Evolutionary conservation across 768 basidiomycete species (phyloP).

Genomic region (Boletus sp.): DNA sequence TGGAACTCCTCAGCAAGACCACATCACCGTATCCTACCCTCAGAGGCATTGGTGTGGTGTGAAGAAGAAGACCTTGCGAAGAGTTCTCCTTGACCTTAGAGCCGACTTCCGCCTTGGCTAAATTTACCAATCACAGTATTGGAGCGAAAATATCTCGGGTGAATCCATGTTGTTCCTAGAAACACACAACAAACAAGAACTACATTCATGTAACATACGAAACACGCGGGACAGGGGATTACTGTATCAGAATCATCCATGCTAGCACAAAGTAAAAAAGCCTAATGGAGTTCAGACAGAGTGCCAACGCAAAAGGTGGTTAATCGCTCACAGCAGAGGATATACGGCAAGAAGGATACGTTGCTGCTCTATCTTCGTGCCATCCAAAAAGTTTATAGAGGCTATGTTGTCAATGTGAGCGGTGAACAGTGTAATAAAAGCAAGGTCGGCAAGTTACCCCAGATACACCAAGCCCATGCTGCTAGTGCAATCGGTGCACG

Average conservation of each 20-base stretch:
- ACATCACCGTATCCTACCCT: conserved; percentile 34
- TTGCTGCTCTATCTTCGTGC: conserved; percentile 89
- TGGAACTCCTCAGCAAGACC: neutral
- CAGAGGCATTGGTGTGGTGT: conserved; percentile 23
- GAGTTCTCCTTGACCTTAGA: neutral
- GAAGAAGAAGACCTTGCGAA: neutral
- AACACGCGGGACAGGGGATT: conserved; percentile 3
- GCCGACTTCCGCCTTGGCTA: no score
- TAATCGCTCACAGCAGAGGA: conserved; percentile 74
- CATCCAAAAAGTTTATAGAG: conserved; percentile 92
- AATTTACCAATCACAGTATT: no score
- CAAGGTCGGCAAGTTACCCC: conserved; percentile 58
- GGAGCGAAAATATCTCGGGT: neutral
- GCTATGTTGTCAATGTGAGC: conserved; percentile 44
- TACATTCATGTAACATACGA: conserved; percentile 16
- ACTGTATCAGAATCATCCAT: conserved; percentile 97
- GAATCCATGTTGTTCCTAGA: neutral
- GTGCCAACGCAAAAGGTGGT: neutral
- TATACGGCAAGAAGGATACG: conserved; percentile 92
- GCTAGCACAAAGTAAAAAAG: conserved; percentile 93
- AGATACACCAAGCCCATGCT: conserved; percentile 95
- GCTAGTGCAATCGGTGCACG: conserved; percentile 82
- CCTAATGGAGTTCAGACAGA: conserved; percentile 36
- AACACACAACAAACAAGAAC: conserved; percentile 3
- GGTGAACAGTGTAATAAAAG: neutral